Base-by-base conservation (phyloP, 257 asterid genomes). In the Thymus mandschuricus region DNA sequence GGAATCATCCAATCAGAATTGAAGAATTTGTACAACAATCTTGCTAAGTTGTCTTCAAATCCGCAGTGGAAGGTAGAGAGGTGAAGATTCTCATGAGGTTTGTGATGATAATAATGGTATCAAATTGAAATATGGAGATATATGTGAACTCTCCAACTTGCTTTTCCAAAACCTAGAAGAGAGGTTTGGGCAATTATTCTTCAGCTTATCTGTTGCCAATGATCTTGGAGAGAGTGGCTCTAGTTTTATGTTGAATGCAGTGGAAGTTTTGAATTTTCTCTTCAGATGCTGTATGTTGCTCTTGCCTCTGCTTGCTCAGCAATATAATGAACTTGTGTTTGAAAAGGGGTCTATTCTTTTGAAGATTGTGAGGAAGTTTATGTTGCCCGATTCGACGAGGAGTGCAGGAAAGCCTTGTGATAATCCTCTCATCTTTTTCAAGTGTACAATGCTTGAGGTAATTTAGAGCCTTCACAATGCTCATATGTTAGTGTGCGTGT, bases 371-470 rank as follows among this genome's bases (percentile, higher is more conserved):
- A 45, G 63, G 50, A 89, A 69, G 77, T 75, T 85, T 82, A 51
- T 76, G 66, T 81, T 71, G 10, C 68, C 80, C 21, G 68, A 76
- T 72, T 71, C 75, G 48, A 73, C 63, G 35, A 72, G 52, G 74
- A 64, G 72, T 48, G 60, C 61, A n/a, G 79, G 72, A 64, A 73
- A 87, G 84, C 96, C 92, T 63, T 69, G 70, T n/a, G n/a, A n/a
- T 52, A 69, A 79, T 82, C 83, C 83, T 73, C 82, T 80, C 62
- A 79, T 78, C 56, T 73, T 80, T 45, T 68, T 88, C 66, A 55
- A 70, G 61, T 80, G 86, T 68, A 73, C 89, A 33, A 77, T 88
- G 68, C 86, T 91, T 59, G 97, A 89, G 97, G 98, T 93, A 84
- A 77, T 76, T 77, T 51, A 59, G 12, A 2, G 44, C 31, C 72